These are phyloP conservation scores for Colletotrichum sp. DNA, from an alignment of 2,329 filamentous ascomycete species.

Conservation along the genomic window DNA sequence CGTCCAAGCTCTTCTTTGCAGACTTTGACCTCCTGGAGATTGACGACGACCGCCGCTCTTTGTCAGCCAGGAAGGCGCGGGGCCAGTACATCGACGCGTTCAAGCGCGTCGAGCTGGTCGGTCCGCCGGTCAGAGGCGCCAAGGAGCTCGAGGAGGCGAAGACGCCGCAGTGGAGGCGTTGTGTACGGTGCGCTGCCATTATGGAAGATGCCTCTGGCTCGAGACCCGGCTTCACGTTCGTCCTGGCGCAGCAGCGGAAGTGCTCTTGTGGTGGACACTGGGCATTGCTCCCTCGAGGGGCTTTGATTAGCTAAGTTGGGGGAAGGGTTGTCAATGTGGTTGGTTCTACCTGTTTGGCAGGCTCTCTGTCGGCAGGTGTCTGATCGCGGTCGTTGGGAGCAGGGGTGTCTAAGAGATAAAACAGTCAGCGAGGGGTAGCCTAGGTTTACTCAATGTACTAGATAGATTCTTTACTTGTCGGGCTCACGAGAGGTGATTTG, in stretches of 20 bases:
- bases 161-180: constrained; percentile 46
- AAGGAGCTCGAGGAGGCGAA: constrained; percentile 46
- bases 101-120: constrained; percentile 57
- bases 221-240: constrained; percentile 56
- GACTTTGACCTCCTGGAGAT: constrained; percentile 75
- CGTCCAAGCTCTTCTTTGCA: constrained; percentile 72
- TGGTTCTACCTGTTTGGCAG: not conserved
- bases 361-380: not conserved
- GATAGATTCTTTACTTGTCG: not conserved
- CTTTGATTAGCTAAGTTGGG: not conserved
- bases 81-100: constrained; percentile 59
- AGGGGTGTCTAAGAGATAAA: not conserved
- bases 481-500: not conserved
- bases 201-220: constrained; percentile 63
- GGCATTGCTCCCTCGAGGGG: constrained; percentile 45
- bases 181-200: constrained; percentile 66
- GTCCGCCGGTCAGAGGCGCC: not conserved
- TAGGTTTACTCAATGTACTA: not conserved
- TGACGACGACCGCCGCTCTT: constrained; percentile 58
- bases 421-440: not conserved
- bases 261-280: constrained; percentile 62
- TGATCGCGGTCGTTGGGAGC: not conserved
- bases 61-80: constrained; percentile 40
- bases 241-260: constrained; percentile 58
- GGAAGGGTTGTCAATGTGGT: not conserved